A percentile compares a stretch with the other conserved stretches of the same genome.
phyloP scores from a whole-genome alignment of 805 yeast species.

The Kuraishia borneana region DNA sequence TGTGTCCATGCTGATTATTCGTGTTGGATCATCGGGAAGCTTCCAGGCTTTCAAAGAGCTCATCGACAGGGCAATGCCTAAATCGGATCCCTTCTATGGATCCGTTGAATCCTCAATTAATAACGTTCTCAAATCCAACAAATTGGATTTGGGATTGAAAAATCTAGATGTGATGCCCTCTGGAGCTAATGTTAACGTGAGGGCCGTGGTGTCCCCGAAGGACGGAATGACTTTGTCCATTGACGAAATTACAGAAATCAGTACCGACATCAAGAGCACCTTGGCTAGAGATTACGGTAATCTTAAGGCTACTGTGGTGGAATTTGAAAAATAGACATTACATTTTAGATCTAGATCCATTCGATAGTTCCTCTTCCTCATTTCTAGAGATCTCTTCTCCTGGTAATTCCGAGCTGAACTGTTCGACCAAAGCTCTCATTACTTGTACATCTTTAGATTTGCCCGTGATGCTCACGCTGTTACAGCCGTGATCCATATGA shows the following conservation, averaged over 20 bases:
- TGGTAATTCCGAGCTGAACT: slow-evolving; percentile 32
- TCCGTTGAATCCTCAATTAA: slow-evolving; percentile 24
- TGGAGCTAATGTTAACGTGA: slow-evolving; percentile 41
- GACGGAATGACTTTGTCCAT: slow-evolving; percentile 16
- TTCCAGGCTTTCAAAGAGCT: slow-evolving; percentile 62
- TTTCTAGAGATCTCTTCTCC: slow-evolving; percentile 49
- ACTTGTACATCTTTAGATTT: slow-evolving; percentile 23
- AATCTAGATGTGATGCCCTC: slow-evolving; percentile 37
- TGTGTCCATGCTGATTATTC: slow-evolving; percentile 72
- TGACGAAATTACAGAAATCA: slow-evolving; percentile 20
- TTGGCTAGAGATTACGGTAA: slow-evolving; percentile 21
- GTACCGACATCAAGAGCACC: slow-evolving; percentile 13
- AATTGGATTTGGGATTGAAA: slow-evolving; percentile 18
- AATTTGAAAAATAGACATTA: slow-evolving; percentile 10
- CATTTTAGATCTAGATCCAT: neutral
- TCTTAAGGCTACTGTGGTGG: slow-evolving; percentile 21
- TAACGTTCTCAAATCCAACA: slow-evolving; percentile 19
- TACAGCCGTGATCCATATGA: slow-evolving; percentile 50
- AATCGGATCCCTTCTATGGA: slow-evolving; percentile 35
- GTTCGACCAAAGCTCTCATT: slow-evolving; percentile 33
- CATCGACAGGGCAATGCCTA: slow-evolving; percentile 58
- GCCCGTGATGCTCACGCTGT: slow-evolving; percentile 70
- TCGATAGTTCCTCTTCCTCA: slow-evolving; percentile 31
- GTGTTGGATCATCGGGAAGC: slow-evolving; percentile 76
- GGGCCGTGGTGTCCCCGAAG: slow-evolving; percentile 16